Evolutionary conservation across 1,139 yeast species (phyloP).

Genomic region (Geotrichum aggregatum): DNA sequence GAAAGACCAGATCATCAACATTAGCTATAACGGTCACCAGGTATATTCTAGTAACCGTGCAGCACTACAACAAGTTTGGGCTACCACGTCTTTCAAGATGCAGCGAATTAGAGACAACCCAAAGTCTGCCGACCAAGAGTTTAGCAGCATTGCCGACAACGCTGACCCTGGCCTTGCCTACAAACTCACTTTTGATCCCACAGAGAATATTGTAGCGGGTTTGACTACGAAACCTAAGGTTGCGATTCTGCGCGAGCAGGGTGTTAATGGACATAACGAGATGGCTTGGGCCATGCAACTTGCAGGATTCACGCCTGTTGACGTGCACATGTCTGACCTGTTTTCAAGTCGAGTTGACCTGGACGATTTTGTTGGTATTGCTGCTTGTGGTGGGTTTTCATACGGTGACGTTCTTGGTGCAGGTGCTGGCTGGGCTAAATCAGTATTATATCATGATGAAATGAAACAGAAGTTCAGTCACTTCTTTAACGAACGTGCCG

Average conservation of each 20-base stretch:
- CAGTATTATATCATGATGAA: conserved; percentile 79
- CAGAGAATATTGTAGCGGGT: conserved; percentile 34
- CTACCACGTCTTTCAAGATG: conserved; percentile 81
- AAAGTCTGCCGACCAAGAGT: conserved; percentile 81
- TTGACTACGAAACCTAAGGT: conserved; percentile 67
- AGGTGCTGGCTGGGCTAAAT: conserved; percentile 99
- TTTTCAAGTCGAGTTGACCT: conserved; percentile 68
- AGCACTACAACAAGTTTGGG: conserved; percentile 77
- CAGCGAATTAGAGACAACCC: conserved; percentile 96
- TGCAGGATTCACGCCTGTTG: conserved; percentile 90
- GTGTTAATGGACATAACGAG: conserved; percentile 96
- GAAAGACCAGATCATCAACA: conserved; percentile 50
- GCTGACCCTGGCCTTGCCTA: conserved; percentile 86
- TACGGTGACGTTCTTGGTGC: conserved; percentile 99
- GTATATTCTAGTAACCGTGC: conserved; percentile 60
- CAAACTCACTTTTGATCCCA: conserved; percentile 59
- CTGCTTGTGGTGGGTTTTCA: conserved; percentile 99
- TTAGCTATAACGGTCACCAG: conserved; percentile 47
- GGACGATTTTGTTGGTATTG: conserved; percentile 82
- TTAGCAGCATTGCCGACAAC: conserved; percentile 66
- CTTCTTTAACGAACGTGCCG: conserved; percentile 80
- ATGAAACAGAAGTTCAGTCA: conserved; percentile 71
- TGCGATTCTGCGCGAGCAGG: conserved; percentile 96
- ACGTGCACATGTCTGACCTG: conserved; percentile 95
- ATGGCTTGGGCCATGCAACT: conserved; percentile 97